phyloP scores from a whole-genome alignment of 768 basidiomycete species.

The Amanita subjunquillea region DNA sequence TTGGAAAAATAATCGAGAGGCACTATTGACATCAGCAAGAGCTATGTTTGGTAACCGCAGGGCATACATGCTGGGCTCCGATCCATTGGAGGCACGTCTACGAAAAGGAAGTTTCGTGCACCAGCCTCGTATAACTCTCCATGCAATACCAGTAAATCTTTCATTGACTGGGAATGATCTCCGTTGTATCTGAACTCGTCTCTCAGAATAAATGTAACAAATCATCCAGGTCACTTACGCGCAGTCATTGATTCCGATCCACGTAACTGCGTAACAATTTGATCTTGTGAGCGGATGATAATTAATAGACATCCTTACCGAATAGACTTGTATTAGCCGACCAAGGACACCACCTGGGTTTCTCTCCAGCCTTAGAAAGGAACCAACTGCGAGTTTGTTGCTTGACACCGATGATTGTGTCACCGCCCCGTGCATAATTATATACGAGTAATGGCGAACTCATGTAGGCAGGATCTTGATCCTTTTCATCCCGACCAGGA shows the following conservation, averaged over 20 bases:
- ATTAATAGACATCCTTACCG: slow-evolving; percentile 19
- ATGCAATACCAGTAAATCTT: slow-evolving; percentile 32
- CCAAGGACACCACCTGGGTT: slow-evolving; percentile 31
- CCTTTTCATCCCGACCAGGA: slow-evolving; percentile 17
- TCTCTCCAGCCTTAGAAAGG: slow-evolving; percentile 24
- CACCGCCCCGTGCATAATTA: slow-evolving; percentile 48
- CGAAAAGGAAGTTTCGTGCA: slow-evolving; percentile 45
- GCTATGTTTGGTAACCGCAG: background rate
- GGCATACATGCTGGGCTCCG: slow-evolving; percentile 34
- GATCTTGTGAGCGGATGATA: background rate
- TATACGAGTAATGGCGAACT: slow-evolving; percentile 36
- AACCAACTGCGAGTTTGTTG: slow-evolving; percentile 31
- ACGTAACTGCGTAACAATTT: slow-evolving; percentile 32
- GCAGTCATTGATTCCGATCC: slow-evolving; percentile 63
- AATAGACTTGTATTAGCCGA: slow-evolving; percentile 32
- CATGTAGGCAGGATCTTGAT: slow-evolving; percentile 16
- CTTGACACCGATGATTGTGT: slow-evolving; percentile 29
- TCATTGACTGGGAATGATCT: slow-evolving; percentile 15
- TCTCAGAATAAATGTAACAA: background rate
- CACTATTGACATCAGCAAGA: background rate
- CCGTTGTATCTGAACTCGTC: slow-evolving; percentile 10
- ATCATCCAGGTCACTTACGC: slow-evolving; percentile 22
- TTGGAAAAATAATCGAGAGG: slow-evolving; percentile 1
- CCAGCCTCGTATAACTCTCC: slow-evolving; percentile 38
- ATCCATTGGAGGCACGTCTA: slow-evolving; percentile 48